Conservation (phyloP, 208 protist genomes). For the Trypanosoma scelopori region DNA sequence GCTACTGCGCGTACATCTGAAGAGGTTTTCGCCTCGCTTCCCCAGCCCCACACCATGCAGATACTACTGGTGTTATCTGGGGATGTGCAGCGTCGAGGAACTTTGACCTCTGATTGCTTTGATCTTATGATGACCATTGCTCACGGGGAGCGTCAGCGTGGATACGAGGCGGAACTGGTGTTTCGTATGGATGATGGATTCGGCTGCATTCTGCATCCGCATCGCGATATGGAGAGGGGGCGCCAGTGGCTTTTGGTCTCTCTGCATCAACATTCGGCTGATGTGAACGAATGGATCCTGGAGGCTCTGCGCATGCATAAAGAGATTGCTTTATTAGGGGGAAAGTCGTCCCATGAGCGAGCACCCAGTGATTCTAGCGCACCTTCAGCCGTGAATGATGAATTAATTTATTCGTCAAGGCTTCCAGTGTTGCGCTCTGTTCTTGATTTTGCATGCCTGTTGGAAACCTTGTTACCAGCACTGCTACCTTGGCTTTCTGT, state of each 20-base stretch:
- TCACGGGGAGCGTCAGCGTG: slow-evolving; percentile 12
- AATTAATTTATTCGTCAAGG: background rate
- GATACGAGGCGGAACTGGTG: slow-evolving; percentile 16
- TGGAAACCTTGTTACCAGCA: slow-evolving; percentile 26
- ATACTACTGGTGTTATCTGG: slow-evolving; percentile 17
- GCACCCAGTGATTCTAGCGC: background rate
- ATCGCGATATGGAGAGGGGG: slow-evolving; percentile 1
- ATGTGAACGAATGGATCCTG: slow-evolving; percentile 19
- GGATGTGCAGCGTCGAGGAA: background rate
- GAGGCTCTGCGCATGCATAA: slow-evolving; percentile 16
- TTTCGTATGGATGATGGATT: slow-evolving; percentile 25
- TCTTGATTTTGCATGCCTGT: slow-evolving; percentile 35
- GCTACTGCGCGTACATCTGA: slow-evolving; percentile 20
- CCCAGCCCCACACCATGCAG: slow-evolving; percentile 17
- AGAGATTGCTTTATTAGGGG: slow-evolving; percentile 1
- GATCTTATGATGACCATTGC: slow-evolving; percentile 28
- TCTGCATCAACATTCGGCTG: background rate
- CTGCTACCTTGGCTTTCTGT: slow-evolving; percentile 24
- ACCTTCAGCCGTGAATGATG: background rate
- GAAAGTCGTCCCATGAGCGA: background rate
- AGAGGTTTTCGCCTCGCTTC: slow-evolving; percentile 20
- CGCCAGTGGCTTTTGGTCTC: slow-evolving; percentile 22
- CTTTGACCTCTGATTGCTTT: slow-evolving; percentile 16
- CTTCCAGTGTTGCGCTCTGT: slow-evolving; percentile 26
- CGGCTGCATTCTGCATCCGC: slow-evolving; percentile 21